These are phyloP conservation scores for Fennellomyces sp. DNA, from an alignment of 371 early-diverging fungal species.

Conservation along the genomic window DNA sequence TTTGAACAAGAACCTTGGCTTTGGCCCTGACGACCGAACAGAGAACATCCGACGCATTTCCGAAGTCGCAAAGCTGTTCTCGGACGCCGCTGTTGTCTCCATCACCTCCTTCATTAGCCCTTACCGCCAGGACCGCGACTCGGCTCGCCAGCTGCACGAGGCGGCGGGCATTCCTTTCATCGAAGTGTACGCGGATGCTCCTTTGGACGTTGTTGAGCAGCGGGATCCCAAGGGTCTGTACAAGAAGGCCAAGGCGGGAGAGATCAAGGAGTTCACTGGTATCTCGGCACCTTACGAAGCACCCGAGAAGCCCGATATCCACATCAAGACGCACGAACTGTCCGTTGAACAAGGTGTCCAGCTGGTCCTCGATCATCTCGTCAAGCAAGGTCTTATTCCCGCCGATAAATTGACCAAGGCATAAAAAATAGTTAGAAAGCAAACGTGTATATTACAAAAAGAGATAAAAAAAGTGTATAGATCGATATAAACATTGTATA, in stretches of 20 bases:
- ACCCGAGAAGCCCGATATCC: slow-evolving; percentile 83
- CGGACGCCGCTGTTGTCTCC: slow-evolving; percentile 81
- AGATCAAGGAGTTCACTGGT: slow-evolving; percentile 94
- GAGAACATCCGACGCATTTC: slow-evolving; percentile 95
- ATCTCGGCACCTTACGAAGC: slow-evolving; percentile 93
- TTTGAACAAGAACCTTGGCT: slow-evolving; percentile 92
- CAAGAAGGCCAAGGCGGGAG: slow-evolving; percentile 92
- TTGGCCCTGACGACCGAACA: slow-evolving; percentile 87
- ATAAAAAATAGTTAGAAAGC: too few species aligned
- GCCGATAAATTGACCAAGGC: slow-evolving; percentile 25
- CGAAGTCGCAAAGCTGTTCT: slow-evolving; percentile 90
- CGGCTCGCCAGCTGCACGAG: slow-evolving; percentile 79
- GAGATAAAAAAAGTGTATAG: neutral
- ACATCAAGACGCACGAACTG: slow-evolving; percentile 76
- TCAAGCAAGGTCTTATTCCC: slow-evolving; percentile 29
- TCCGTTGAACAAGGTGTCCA: slow-evolving; percentile 74
- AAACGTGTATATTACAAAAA: neutral
- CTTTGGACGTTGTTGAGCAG: slow-evolving; percentile 84
- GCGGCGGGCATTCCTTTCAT: slow-evolving; percentile 78
- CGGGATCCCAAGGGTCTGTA: slow-evolving; percentile 96
- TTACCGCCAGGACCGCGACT: slow-evolving; percentile 81
- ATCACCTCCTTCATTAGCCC: slow-evolving; percentile 94
- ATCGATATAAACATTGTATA: too few species aligned
- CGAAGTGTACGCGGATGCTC: slow-evolving; percentile 88
- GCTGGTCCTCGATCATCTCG: slow-evolving; percentile 40